These are phyloP conservation scores for Strigomonas culicis DNA, from an alignment of 208 protist species.

Conservation along the genomic window DNA sequence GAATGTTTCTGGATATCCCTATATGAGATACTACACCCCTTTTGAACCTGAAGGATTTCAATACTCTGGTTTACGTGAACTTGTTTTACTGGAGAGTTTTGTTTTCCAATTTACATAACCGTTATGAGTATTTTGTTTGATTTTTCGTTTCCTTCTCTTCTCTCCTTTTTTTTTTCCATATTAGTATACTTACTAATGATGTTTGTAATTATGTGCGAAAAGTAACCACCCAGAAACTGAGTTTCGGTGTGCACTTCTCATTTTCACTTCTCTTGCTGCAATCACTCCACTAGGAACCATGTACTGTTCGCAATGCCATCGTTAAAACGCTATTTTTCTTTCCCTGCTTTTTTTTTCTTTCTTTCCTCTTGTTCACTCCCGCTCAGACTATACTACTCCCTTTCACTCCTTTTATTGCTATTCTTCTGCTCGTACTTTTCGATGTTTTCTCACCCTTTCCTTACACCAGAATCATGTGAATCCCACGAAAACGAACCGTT, in stretches of 20 bases:
- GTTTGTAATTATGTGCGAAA: slow-evolving; percentile 23
- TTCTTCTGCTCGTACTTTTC: too few species aligned
- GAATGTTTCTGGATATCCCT: slow-evolving; percentile 50
- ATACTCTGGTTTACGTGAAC: slow-evolving; percentile 38
- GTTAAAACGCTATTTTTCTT: background rate
- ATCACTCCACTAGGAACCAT: too few species aligned
- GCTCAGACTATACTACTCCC: too few species aligned
- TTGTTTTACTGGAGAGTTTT: slow-evolving; percentile 66
- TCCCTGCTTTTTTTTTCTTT: slow-evolving; percentile 6
- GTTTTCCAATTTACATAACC: slow-evolving; percentile 59
- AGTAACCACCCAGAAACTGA: slow-evolving; percentile 3
- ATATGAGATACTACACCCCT: slow-evolving; percentile 64
- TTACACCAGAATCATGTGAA: too few species aligned
- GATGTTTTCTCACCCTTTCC: too few species aligned
- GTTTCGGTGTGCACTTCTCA: background rate
- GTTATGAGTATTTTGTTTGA: background rate
- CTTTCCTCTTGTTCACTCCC: background rate
- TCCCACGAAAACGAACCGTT: too few species aligned
- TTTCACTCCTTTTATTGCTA: too few species aligned
- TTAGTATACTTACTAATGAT: slow-evolving; percentile 5
- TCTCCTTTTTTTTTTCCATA: slow-evolving; percentile 15
- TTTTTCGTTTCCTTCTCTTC: slow-evolving; percentile 5
- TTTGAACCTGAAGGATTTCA: slow-evolving; percentile 54
- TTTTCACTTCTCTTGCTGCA: slow-evolving; percentile 9
- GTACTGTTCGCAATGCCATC: background rate